Evolutionary conservation across 768 basidiomycete genomes (phyloP), one percentile per base, ranked within the genome.

Genomic region (Lentinula edodes): DNA sequence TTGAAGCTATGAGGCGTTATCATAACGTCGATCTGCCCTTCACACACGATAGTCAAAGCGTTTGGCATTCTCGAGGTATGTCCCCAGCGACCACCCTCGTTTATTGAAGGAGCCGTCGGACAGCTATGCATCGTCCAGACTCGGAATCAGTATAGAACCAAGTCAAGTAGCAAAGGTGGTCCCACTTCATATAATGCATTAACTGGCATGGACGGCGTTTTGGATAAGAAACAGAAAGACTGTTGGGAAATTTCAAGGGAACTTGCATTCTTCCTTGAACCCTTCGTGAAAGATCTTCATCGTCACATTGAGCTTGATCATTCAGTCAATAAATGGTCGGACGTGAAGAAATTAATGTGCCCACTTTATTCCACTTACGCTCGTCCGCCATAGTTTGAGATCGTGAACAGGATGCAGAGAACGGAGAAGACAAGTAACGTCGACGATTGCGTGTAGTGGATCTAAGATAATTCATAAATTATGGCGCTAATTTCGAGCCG

Each of bases 71-170:
- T 75, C 66, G 16, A 86, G 74, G 65, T 80, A 85, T 42, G 69
- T 64, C 6, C 65, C 51, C 10, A 84, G 72, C 6, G 74, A 76
- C 66, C 83, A 70, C 16, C 80, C 81, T n/a, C 71, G 73, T 38
- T 71, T 69, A 45, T 66, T 72, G 68, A 79, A 84, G 1, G 81
- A 79, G 10, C 82, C 82, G 67, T 86, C 83, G 43, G 83, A 80
- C 1, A 82, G 71, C 83, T 85, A 35, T 18, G 42, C 28, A 28
- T 28, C 28, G 28, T 28, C 28, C 28, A 28, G 28, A 28, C 28
- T 28, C 28, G 28, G 3, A 28, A 28, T 28, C 28, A 28, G 28
- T 28, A 28, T 28, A 28, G 3, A 1, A 3, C 28, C 18, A 54
- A 1, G 2, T 20, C 5, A 15, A 2, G 38, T 15, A 20, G 13